Evolutionary conservation across 176 grass and related monocot species (phyloP), one percentile per base, ranked within the genome.

Genomic region (Tillandsia fasciculata): DNA sequence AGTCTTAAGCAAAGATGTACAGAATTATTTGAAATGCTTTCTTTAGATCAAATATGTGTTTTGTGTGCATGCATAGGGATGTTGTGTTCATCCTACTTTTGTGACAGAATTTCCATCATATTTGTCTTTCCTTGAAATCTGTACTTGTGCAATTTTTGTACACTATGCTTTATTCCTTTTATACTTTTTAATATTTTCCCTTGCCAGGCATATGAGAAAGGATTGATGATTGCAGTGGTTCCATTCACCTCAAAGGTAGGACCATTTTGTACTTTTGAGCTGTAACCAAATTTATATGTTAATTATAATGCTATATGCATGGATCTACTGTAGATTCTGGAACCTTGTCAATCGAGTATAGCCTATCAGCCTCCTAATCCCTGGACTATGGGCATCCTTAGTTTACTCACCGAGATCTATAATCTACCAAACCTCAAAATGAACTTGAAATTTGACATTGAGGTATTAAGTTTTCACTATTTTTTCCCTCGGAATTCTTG

Each of bases 301-400:
- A 22, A 66, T 65, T 67, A 23, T 79, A 7, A 27, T 76, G 20
- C 63, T 80, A 54, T 76, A 13, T 12, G 22, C 11, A 61, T 50
- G 53, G 10, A 52, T 83, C 10, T 80, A 78, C 75, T 85, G 63
- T 81, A 96, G 93, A 83, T 92, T 87, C 79, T 96, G 68, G 93
- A 96, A 85, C 89, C 93, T 67, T 96, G 88, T 65, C 85, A 96
- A 20, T 91, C 86, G 66, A 96, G 92, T 78, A 76, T 89, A 86
- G 92, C 92, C 47, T 96, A 96, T 82, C 92, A 76, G 58, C 92
- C 92, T 76, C 92, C 92, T 67, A 96, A 96, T 81, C 92, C 92
- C n/a, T 96, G 92, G 92, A 96, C 92, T 26, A 89, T 96, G 92
- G 88, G 92, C 74, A 96, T 96, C 70, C 86, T 96, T 82, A 89